These are phyloP conservation scores for Aspergillus sp. DNA, from an alignment of 2,329 filamentous ascomycete genomes.

Conservation along the genomic window DNA sequence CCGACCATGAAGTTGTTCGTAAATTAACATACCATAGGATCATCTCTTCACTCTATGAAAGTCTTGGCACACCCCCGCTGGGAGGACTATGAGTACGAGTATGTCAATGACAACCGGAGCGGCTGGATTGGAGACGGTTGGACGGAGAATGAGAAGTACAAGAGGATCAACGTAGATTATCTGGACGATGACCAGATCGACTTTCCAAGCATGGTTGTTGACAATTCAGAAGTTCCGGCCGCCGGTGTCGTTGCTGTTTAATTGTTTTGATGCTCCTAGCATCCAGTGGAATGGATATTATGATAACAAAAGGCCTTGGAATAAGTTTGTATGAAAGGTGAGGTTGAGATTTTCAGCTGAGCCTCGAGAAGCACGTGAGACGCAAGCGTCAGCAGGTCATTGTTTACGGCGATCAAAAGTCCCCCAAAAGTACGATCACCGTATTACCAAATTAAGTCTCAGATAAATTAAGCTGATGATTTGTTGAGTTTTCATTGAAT, in stretches of 20 bases:
- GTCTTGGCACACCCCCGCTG: slow-evolving; percentile 28
- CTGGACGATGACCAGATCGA: slow-evolving; percentile 31
- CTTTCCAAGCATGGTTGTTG: slow-evolving; percentile 15
- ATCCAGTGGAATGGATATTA: not conserved
- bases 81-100: slow-evolving; percentile 35
- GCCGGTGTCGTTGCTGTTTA: too few species aligned
- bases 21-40: slow-evolving; percentile 17
- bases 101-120: slow-evolving; percentile 25
- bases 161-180: slow-evolving; percentile 28
- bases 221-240: not conserved
- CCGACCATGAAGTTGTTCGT: not conserved
- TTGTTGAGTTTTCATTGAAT: too few species aligned
- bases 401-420: too few species aligned
- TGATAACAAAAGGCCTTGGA: too few species aligned
- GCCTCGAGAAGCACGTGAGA: too few species aligned
- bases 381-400: too few species aligned
- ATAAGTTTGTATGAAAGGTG: too few species aligned
- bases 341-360: too few species aligned
- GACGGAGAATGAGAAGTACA: slow-evolving; percentile 26
- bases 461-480: too few species aligned
- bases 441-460: too few species aligned
- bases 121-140: slow-evolving; percentile 31
- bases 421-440: too few species aligned
- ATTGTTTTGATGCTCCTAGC: too few species aligned
- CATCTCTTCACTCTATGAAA: slow-evolving; percentile 32